Evolutionary conservation across 2,329 filamentous ascomycete species (phyloP).

Genomic region (Fusarium sacchari): DNA sequence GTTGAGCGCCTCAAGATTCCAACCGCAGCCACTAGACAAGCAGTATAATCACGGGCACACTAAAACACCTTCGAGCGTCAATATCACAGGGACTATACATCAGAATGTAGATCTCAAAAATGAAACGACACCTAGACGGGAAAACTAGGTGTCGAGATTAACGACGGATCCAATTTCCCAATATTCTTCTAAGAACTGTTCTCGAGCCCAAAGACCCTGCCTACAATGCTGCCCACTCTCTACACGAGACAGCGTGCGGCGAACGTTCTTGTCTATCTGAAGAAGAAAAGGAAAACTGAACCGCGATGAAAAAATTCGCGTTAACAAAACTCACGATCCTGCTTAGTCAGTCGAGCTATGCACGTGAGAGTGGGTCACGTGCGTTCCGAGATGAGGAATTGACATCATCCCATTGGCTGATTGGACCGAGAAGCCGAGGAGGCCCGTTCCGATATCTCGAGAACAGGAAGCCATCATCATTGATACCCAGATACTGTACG

Average conservation of each 20-base stretch:
- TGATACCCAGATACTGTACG: slow-evolving; percentile 13
- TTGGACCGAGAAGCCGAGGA: slow-evolving; percentile 58
- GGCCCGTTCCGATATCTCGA: slow-evolving; percentile 40
- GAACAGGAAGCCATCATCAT: slow-evolving; percentile 39
- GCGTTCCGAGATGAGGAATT: slow-evolving; percentile 51
- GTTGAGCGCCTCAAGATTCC: not conserved
- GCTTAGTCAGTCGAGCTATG: slow-evolving; percentile 13
- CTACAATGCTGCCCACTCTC: slow-evolving; percentile 44
- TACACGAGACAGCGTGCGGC: slow-evolving; percentile 48
- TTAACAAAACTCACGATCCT: not conserved
- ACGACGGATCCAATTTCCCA: slow-evolving; percentile 61
- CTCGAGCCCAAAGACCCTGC: slow-evolving; percentile 51
- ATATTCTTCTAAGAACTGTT: slow-evolving; percentile 58
- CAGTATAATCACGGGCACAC: too few species aligned
- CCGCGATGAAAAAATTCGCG: not conserved
- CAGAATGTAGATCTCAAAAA: slow-evolving; percentile 67
- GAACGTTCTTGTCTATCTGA: slow-evolving; percentile 64
- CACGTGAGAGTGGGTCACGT: slow-evolving; percentile 42
- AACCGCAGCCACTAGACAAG: not conserved
- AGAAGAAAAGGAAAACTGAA: slow-evolving; percentile 50
- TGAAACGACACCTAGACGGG: slow-evolving; percentile 66
- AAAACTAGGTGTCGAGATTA: slow-evolving; percentile 64
- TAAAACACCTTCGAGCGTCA: not conserved
- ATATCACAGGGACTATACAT: not conserved
- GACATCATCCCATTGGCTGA: slow-evolving; percentile 51